These are phyloP conservation scores for Salix dunnii DNA, from an alignment of 345 rosid species.

Conservation along the genomic window DNA sequence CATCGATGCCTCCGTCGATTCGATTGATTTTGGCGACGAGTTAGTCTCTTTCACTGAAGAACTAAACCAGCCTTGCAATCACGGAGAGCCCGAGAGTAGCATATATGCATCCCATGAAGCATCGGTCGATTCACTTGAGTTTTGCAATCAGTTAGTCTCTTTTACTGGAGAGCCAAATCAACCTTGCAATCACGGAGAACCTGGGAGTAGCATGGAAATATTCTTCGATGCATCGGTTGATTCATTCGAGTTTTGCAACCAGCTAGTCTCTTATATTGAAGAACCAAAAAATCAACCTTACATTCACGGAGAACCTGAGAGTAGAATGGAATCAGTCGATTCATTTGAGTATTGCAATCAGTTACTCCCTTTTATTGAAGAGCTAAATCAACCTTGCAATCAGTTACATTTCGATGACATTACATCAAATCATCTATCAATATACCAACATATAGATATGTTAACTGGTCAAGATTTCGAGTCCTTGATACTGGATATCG, in stretches of 20 bases:
- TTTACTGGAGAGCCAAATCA: not conserved
- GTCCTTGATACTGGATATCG: conserved; percentile 36
- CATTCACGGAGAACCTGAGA: not conserved
- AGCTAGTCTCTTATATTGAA: not conserved
- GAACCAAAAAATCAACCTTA: not conserved
- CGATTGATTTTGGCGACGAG: not conserved
- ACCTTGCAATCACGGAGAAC: not conserved
- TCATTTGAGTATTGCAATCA: conserved; percentile 3
- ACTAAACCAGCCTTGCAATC: not conserved
- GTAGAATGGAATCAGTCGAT: not conserved
- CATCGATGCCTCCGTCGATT: not conserved
- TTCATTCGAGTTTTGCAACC: conserved; percentile 2
- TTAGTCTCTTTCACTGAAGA: not conserved
- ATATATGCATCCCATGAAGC: not conserved
- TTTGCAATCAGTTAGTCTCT: not conserved
- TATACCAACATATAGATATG: conserved; percentile 2
- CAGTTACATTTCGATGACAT: not conserved
- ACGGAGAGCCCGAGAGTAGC: not conserved
- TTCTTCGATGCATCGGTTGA: not conserved
- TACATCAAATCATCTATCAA: not conserved
- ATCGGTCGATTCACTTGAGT: not conserved
- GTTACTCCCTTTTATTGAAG: not conserved
- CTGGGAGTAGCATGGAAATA: not conserved
- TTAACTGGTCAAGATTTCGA: conserved; percentile 22
- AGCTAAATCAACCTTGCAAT: not conserved